Conservation (phyloP, 163 green algal species). For the Smithsoniella earleae region DNA sequence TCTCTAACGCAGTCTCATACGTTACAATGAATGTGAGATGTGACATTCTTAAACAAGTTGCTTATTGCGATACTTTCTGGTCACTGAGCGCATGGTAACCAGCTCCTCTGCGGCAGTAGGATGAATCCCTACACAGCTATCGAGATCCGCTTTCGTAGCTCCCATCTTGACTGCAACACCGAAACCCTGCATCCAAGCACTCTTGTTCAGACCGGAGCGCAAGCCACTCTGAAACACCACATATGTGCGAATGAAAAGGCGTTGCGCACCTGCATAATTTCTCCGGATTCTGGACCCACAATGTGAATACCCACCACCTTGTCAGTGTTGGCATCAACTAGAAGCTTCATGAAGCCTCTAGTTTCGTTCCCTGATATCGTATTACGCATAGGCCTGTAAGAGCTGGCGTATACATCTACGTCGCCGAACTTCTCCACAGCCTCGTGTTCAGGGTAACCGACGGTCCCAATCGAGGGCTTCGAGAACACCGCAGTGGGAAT, state of each 20-base stretch:
- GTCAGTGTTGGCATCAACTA: conserved; percentile 53
- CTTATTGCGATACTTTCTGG: conserved; percentile 35
- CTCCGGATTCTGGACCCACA: conserved; percentile 72
- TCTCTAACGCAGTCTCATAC: too few relatives aligned
- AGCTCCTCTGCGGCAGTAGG: conserved; percentile 84
- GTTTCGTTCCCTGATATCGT: conserved; percentile 61
- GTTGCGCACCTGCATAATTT: conserved; percentile 88
- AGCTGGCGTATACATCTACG: conserved; percentile 76
- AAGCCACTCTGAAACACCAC: too few relatives aligned
- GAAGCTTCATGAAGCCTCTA: conserved; percentile 62
- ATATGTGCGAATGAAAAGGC: too few relatives aligned
- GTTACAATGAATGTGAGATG: too few relatives aligned
- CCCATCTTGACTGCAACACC: conserved; percentile 79
- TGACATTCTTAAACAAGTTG: not conserved
- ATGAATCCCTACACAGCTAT: conserved; percentile 84
- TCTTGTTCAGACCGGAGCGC: too few relatives aligned
- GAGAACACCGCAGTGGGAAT: conserved; percentile 75
- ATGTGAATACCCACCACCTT: conserved; percentile 86
- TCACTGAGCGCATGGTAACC: conserved; percentile 74
- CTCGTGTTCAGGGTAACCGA: conserved; percentile 73
- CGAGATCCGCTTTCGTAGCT: conserved; percentile 77
- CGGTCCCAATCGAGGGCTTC: conserved; percentile 68
- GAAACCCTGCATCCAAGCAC: conserved; percentile 77
- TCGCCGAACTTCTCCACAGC: conserved; percentile 56
- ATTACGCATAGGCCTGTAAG: conserved; percentile 84